phyloP scores from a whole-genome alignment of 2,329 filamentous ascomycete species.

The Neopestalotiopsis rosae region DNA sequence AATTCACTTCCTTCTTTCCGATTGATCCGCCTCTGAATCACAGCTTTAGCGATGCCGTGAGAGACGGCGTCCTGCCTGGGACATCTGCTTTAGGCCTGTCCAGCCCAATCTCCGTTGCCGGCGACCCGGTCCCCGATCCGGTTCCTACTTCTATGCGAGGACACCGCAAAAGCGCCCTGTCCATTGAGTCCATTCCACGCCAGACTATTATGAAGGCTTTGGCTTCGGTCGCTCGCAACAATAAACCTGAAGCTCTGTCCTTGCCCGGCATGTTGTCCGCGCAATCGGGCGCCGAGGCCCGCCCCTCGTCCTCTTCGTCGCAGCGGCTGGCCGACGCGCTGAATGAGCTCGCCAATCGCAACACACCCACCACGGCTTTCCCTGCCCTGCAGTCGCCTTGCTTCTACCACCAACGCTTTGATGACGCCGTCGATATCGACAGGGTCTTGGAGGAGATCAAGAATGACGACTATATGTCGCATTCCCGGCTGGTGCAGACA shows the following conservation, averaged over 20 bases:
- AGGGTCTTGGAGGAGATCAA: constrained; percentile 95
- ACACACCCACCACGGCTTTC: constrained; percentile 57
- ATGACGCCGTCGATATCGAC: constrained; percentile 93
- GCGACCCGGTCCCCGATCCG: constrained; percentile 23
- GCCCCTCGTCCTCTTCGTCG: constrained; percentile 52
- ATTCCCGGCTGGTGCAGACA: constrained; percentile 92
- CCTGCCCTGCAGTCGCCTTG: constrained; percentile 86
- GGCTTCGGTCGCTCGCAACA: constrained; percentile 67
- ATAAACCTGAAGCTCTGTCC: constrained; percentile 67
- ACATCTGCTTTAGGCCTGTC: constrained; percentile 32
- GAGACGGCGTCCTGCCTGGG: constrained; percentile 27
- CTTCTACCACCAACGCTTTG: constrained; percentile 97
- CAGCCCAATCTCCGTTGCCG: constrained; percentile 23
- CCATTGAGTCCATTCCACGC: constrained; percentile 72
- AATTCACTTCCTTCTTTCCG: constrained; percentile 16
- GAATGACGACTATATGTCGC: constrained; percentile 87
- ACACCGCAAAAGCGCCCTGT: constrained; percentile 57
- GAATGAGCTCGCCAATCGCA: constrained; percentile 54
- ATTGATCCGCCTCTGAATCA: constrained; percentile 19
- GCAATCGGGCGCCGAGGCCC: constrained; percentile 39
- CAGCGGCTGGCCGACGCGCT: constrained; percentile 69
- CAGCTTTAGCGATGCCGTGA: constrained; percentile 30
- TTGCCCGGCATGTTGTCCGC: constrained; percentile 64
- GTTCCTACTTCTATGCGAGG: constrained; percentile 35
- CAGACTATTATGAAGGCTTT: constrained; percentile 86